Conservation (phyloP, 768 basidiomycete species). For the Gloeopeniophorella convolvens region DNA sequence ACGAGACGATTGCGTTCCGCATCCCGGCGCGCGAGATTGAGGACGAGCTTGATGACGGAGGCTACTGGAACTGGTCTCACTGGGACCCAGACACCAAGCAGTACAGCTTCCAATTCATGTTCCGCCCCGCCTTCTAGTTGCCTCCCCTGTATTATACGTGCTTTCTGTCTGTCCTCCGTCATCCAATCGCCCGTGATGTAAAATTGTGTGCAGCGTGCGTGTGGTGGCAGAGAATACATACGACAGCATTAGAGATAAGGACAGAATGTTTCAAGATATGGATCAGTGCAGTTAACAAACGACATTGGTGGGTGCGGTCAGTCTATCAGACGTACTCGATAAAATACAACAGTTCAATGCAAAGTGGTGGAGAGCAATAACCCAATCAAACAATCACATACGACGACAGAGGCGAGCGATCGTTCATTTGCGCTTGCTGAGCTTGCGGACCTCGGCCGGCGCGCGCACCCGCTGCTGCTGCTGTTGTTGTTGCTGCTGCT, state of each 20-base stretch:
- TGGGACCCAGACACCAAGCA: conserved; percentile 99
- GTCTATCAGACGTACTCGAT: neutral
- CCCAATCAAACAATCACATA: neutral
- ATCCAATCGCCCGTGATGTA: neutral
- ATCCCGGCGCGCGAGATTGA: conserved; percentile 97
- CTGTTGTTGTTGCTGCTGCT: neutral
- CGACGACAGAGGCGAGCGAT: neutral
- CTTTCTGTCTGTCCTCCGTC: neutral
- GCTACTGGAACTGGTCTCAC: conserved; percentile 96
- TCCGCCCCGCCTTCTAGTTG: conserved; percentile 46
- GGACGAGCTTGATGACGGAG: conserved; percentile 85
- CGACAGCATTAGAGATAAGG: conserved; percentile 2
- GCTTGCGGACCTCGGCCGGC: conserved; percentile 5
- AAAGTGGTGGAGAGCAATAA: too few relatives aligned
- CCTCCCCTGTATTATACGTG: neutral
- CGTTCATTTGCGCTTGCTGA: conserved; percentile 12
- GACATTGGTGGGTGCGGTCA: neutral
- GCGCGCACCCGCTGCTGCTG: neutral
- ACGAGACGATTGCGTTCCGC: conserved; percentile 98
- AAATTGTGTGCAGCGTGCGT: neutral
- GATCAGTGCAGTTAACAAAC: neutral
- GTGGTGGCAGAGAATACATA: conserved; percentile 3
- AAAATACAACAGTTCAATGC: neutral
- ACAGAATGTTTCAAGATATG: too few relatives aligned
- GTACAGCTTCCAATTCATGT: conserved; percentile 98